These are phyloP conservation scores for Fusarium secorum DNA, from an alignment of 2,329 filamentous ascomycete species.

Conservation along the genomic window DNA sequence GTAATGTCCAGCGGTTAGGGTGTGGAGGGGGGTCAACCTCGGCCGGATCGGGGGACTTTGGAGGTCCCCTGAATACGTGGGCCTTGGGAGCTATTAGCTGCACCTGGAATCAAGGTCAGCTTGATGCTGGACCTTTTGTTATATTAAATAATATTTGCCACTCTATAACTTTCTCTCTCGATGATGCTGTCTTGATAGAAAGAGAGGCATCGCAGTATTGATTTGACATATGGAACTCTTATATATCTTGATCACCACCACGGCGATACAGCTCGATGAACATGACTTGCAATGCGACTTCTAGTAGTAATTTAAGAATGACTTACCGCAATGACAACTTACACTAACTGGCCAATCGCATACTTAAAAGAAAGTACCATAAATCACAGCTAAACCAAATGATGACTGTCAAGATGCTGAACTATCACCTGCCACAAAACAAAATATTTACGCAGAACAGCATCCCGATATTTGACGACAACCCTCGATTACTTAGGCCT, in stretches of 20 bases:
- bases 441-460: neutral
- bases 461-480: no score
- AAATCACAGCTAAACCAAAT: neutral
- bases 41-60: neutral
- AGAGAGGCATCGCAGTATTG: neutral
- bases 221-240: neutral
- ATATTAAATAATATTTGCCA: no score
- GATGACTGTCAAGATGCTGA: no score
- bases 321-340: neutral
- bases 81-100: neutral
- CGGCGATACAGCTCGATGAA: fast-evolving
- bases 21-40: neutral
- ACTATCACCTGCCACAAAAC: neutral
- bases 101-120: neutral
- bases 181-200: neutral
- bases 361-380: fast-evolving
- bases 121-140: neutral
- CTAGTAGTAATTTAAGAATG: neutral
- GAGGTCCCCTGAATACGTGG: neutral
- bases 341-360: fast-evolving
- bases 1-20: fast-evolving
- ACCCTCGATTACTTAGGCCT: neutral
- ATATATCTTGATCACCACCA: fast-evolving
- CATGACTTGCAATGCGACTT: fast-evolving
- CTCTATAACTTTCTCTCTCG: neutral